Percentiles rank a stretch among this genome's conserved stretches.
Conservation (phyloP, 148 eudicot species). For the Camellia lanceoleosa region DNA sequence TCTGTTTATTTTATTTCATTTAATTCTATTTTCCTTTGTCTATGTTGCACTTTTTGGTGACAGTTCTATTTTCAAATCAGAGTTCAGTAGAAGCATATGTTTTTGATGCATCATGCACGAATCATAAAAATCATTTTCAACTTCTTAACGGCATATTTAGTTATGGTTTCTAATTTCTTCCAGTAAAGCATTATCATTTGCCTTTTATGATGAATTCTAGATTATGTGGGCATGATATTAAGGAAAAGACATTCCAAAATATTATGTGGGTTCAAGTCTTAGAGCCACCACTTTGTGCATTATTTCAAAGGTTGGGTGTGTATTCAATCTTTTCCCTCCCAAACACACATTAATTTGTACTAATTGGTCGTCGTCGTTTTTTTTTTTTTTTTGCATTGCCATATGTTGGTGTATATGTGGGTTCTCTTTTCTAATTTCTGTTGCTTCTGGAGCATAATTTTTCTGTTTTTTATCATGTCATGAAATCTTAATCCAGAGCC, state of each 20-base stretch:
- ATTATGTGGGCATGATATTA: background rate
- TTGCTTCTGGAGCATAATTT: constrained; percentile 5
- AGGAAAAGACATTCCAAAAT: too few relatives aligned
- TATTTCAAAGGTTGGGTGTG: too few relatives aligned
- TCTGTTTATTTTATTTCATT: background rate
- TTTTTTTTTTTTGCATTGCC: too few relatives aligned
- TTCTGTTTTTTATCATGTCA: too few relatives aligned
- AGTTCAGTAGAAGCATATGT: background rate
- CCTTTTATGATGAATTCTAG: background rate
- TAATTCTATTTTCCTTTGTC: background rate
- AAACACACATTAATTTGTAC: too few relatives aligned
- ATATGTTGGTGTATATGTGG: background rate
- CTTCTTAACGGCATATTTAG: too few relatives aligned
- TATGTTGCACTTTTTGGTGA: background rate
- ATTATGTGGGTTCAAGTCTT: too few relatives aligned
- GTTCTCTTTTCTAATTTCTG: background rate
- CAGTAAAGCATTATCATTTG: background rate
- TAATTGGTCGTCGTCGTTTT: too few relatives aligned
- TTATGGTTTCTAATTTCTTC: background rate
- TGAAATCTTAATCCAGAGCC: too few relatives aligned
- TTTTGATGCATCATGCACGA: background rate
- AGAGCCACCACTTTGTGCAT: too few relatives aligned
- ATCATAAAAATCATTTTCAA: background rate
- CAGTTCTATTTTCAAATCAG: background rate
- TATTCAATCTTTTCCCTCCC: too few relatives aligned